phyloP scores from a whole-genome alignment of 1,284 basidiomycete genomes.

The Ceratobasidium sp. region DNA sequence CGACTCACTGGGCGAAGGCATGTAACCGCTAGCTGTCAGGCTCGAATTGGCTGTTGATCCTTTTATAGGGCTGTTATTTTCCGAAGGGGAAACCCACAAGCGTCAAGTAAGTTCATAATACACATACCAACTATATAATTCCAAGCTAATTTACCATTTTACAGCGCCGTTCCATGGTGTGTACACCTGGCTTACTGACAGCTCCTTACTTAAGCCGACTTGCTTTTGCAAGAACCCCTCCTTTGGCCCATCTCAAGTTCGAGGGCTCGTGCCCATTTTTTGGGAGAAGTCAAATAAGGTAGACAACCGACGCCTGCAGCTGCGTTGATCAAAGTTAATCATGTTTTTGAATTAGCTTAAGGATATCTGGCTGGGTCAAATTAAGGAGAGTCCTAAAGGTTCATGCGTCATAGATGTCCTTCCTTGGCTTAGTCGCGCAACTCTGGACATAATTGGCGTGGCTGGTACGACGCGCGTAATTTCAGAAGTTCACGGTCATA shows the following conservation, averaged over 20 bases:
- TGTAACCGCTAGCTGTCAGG: background rate
- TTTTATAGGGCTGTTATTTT: conserved; percentile 32
- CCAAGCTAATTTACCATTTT: conserved; percentile 11
- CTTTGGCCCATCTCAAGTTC: conserved; percentile 45
- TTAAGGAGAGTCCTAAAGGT: background rate
- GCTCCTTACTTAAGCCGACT: background rate
- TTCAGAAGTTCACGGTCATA: background rate
- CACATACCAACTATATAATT: background rate
- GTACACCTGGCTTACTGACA: background rate
- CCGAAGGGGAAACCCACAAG: conserved; percentile 46
- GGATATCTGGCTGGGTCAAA: conserved; percentile 33
- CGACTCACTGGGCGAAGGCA: conserved; percentile 36
- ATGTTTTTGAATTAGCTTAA: conserved; percentile 30
- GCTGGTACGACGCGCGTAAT: conserved; percentile 41
- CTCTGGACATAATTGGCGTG: conserved; percentile 47
- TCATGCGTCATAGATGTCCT: conserved; percentile 38
- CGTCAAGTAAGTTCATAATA: conserved; percentile 44
- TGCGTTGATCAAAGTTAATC: background rate
- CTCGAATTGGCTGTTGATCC: background rate
- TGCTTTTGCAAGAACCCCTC: conserved; percentile 43
- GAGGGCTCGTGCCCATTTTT: conserved; percentile 43
- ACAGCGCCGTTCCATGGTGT: conserved; percentile 34
- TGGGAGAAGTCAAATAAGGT: conserved; percentile 45
- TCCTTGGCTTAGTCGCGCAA: conserved; percentile 43
- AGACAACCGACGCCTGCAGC: background rate